Percentiles rank a stretch among this genome's conserved stretches.
Conservation (phyloP, 208 protist species). For the Trypanosoma lewisi region DNA sequence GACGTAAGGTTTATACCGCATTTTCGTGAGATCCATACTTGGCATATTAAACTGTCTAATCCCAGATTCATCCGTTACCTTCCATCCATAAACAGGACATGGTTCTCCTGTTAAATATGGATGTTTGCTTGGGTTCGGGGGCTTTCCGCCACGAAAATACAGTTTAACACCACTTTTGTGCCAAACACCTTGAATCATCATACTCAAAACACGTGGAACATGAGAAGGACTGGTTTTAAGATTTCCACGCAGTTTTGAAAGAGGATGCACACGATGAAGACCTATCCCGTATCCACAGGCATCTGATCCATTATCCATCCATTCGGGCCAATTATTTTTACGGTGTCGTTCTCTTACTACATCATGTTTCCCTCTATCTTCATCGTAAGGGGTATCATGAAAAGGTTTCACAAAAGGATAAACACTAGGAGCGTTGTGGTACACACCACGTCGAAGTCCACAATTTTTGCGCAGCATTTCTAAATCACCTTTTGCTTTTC, state of each 20-base stretch:
- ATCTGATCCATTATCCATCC: conserved; percentile 88
- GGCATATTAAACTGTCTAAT: conserved; percentile 86
- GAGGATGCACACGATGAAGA: conserved; percentile 75
- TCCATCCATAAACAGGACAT: conserved; percentile 90
- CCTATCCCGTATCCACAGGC: conserved; percentile 86
- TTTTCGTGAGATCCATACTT: conserved; percentile 59
- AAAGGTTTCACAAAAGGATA: conserved; percentile 88
- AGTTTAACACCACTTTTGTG: conserved; percentile 88
- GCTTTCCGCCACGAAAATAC: conserved; percentile 88
- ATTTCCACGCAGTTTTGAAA: conserved; percentile 82
- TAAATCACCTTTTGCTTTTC: conserved; percentile 5
- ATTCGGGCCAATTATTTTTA: conserved; percentile 64
- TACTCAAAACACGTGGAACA: conserved; percentile 76
- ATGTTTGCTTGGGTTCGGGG: conserved; percentile 85
- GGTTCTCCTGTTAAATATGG: conserved; percentile 89
- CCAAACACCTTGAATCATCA: conserved; percentile 92
- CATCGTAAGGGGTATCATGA: conserved; percentile 86
- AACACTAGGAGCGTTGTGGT: conserved; percentile 80
- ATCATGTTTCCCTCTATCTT: conserved; percentile 64
- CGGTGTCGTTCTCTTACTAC: conserved; percentile 34
- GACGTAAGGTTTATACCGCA: conserved; percentile 86
- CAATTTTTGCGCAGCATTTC: conserved; percentile 23
- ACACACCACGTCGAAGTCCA: conserved; percentile 46
- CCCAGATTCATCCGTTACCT: conserved; percentile 71
- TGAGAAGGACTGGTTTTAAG: conserved; percentile 49